These are phyloP conservation scores for Arachis stenosperma DNA, from an alignment of 306 rosid species.

Conservation along the genomic window DNA sequence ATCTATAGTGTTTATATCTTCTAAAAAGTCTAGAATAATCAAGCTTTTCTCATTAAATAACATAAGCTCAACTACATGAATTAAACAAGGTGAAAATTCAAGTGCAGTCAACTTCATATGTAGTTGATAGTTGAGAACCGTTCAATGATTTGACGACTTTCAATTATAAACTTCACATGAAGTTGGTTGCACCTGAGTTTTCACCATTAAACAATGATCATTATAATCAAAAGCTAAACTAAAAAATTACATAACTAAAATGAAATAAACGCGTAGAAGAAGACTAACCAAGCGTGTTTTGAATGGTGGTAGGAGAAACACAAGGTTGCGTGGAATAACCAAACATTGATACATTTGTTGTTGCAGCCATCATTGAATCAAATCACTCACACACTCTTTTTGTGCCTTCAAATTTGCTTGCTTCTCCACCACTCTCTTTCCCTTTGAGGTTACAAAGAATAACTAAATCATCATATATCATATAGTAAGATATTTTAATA, in stretches of 20 bases:
- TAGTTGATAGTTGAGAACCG: no score
- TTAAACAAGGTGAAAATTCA: no score
- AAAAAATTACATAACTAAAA: background rate
- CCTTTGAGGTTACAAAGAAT: background rate
- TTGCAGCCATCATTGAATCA: conserved; percentile 47
- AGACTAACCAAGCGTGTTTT: conserved; percentile 55
- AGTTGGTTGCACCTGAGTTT: no score
- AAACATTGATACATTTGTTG: conserved; percentile 59
- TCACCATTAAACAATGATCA: no score
- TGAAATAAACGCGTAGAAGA: background rate
- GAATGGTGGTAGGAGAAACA: conserved; percentile 29
- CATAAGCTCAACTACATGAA: no score
- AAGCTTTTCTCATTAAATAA: no score
- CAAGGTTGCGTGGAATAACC: conserved; percentile 58
- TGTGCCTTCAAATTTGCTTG: conserved; percentile 5
- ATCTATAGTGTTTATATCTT: no score
- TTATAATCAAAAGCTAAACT: no score
- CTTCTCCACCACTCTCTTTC: background rate
- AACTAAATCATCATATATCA: conserved; percentile 5
- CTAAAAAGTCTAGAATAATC: no score
- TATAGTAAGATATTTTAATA: conserved; percentile 4
- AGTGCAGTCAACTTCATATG: no score
- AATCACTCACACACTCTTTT: conserved; percentile 40
- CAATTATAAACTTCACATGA: no score
- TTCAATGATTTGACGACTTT: no score